Evolutionary conservation across 2,329 filamentous ascomycete species (phyloP), one percentile per base, ranked within the genome.

Genomic region (Xylariaceae sp.): DNA sequence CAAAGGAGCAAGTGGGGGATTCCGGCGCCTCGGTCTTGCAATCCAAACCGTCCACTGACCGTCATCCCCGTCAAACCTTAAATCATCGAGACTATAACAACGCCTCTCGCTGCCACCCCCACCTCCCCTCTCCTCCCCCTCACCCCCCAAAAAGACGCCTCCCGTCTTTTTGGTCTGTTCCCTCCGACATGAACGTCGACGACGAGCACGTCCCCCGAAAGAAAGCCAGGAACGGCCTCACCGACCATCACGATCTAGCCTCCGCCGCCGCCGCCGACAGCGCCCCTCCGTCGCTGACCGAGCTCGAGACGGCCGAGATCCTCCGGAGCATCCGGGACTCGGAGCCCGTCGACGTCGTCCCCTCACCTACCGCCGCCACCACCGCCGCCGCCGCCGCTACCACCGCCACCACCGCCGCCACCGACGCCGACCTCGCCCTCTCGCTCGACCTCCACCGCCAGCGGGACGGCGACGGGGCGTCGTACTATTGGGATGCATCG

Each of bases 401-500:
- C 19, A 33, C 33, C 18, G 33, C 35, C 24, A 18, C 31, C 14
- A 36, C 49, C 17, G 37, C 42, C 16, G 29, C 31, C 29, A 38
- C 47, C 13, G 45, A 48, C 35, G 43, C 44, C 38, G 49, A 51
- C 35, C 48, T 50, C 45, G 40, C 42, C 30, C 42, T 51, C 35
- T 42, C 44, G n/a, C 40, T 46, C 37, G 45, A 51, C 38, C 32
- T 45, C 31, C 34, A 44, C 28, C 24, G 17, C 12, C 35, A 30
- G 7, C 16, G 26, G 10, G 14, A 19, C 35, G 35, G 30, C 36
- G 45, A 49, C 26, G 35, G 38, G 32, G 61, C 58, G 26, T 69
- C 72, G 26, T 58, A 65, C 33, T 77, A 77, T 53, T 77, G 74
- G 63, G 70, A 77, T 61, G 63, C 67, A 28, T 57, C 64, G 39